Conservation (phyloP, 345 rosid species). For the Boechera divaricarpa region DNA sequence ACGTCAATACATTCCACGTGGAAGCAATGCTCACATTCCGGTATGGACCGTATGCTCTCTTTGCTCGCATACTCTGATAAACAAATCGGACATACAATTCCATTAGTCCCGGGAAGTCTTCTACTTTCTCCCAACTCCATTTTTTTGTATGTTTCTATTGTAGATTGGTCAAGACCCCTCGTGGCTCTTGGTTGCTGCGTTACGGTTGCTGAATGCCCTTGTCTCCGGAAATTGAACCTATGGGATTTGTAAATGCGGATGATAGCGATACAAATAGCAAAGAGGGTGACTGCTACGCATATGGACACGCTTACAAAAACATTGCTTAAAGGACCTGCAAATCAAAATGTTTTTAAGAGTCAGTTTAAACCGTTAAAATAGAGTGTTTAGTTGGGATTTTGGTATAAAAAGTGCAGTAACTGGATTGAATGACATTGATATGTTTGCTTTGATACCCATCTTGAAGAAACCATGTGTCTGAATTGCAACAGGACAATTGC, state of each 20-base stretch:
- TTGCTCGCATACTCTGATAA: slow-evolving; percentile 59
- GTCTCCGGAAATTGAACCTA: slow-evolving; percentile 1
- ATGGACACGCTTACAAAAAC: slow-evolving; percentile 25
- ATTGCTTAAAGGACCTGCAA: slow-evolving; percentile 36
- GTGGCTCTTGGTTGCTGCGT: slow-evolving; percentile 36
- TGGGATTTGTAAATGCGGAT: slow-evolving; percentile 37
- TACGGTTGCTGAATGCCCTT: background rate
- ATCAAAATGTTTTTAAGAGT: no score
- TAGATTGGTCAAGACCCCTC: slow-evolving; percentile 67
- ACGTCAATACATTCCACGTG: slow-evolving; percentile 68
- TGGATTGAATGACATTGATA: no score
- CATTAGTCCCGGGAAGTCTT: slow-evolving; percentile 58
- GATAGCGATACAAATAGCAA: slow-evolving; percentile 45
- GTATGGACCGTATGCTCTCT: slow-evolving; percentile 59
- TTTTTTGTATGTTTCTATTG: slow-evolving; percentile 68
- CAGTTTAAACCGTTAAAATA: no score
- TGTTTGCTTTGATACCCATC: no score
- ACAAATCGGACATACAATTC: slow-evolving; percentile 64
- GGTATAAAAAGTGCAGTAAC: no score
- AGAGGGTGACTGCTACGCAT: slow-evolving; percentile 48
- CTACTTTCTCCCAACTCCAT: slow-evolving; percentile 67
- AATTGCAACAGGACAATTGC: no score
- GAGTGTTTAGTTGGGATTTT: no score
- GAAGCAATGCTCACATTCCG: slow-evolving; percentile 70
- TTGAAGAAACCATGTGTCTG: no score